phyloP scores from a whole-genome alignment of 2,329 filamentous ascomycete species.

The Scolecobasidium constrictum region DNA sequence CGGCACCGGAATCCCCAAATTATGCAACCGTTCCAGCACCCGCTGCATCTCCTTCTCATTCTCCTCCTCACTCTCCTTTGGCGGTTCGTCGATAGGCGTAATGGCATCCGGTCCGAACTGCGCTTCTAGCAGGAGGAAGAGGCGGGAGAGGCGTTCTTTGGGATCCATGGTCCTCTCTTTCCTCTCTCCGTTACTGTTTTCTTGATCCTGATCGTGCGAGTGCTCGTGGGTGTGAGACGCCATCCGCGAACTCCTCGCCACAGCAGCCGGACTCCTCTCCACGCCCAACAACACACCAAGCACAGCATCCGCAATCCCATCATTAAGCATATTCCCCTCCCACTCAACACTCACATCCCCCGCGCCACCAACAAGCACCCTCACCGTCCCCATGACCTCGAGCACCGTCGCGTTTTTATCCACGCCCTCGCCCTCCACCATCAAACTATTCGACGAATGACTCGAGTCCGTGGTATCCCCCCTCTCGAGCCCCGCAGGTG shows the following conservation, averaged over 20 bases:
- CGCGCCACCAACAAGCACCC: conserved; percentile 63
- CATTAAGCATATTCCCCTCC: conserved; percentile 97
- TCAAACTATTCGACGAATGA: conserved; percentile 17
- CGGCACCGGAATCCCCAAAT: conserved; percentile 79
- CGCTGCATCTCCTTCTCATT: conserved; percentile 16
- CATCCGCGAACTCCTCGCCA: conserved; percentile 57
- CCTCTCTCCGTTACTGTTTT: conserved; percentile 43
- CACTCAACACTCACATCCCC: conserved; percentile 75
- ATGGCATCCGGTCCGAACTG: conserved; percentile 78
- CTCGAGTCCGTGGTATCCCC: conserved; percentile 22
- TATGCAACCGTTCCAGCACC: conserved; percentile 70
- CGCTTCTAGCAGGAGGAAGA: conserved; percentile 93
- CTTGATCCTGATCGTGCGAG: conserved; percentile 7
- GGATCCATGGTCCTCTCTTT: conserved; percentile 63
- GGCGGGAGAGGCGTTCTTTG: conserved; percentile 67
- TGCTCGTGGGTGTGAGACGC: conserved; percentile 13
- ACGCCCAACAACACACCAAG: conserved; percentile 87
- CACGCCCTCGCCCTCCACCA: conserved; percentile 54
- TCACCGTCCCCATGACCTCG: conserved; percentile 81
- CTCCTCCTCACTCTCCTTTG: conserved; percentile 14
- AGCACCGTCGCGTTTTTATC: conserved; percentile 42
- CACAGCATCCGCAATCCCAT: conserved; percentile 94
- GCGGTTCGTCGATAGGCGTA: conserved; percentile 7
- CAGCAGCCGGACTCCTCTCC: conserved; percentile 87
- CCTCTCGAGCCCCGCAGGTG: conserved; percentile 17